Percentiles rank a stretch among this genome's conserved stretches.
These are phyloP conservation scores for Vigna radiata DNA, from an alignment of 306 rosid genomes.

Conservation along the genomic window DNA sequence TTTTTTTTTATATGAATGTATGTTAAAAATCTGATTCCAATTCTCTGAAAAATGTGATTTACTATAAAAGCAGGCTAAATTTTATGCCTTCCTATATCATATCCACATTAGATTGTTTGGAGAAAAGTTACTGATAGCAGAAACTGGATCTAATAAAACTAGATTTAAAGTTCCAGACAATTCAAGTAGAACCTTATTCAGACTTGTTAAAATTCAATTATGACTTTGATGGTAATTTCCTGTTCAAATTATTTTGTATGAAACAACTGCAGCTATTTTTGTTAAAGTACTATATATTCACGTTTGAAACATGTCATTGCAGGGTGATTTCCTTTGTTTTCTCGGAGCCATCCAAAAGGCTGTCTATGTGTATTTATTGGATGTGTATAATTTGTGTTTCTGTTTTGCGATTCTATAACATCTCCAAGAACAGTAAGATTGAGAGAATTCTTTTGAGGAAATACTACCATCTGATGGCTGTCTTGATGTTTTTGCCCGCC, in stretches of 20 bases:
- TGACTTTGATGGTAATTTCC: slow-evolving; percentile 13
- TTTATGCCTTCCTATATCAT: background rate
- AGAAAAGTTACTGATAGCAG: slow-evolving; percentile 23
- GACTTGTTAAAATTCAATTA: slow-evolving; percentile 27
- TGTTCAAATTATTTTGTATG: slow-evolving; percentile 14
- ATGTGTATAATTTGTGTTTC: slow-evolving; percentile 67
- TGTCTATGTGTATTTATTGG: slow-evolving; percentile 85
- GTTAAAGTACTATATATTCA: slow-evolving; percentile 26
- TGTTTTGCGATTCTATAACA: slow-evolving; percentile 80
- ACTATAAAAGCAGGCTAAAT: background rate
- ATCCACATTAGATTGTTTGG: slow-evolving; percentile 5
- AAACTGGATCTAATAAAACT: slow-evolving; percentile 31
- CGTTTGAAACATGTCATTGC: slow-evolving; percentile 50
- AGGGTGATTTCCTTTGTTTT: slow-evolving; percentile 90
- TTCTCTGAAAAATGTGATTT: slow-evolving; percentile 2
- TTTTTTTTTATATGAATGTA: background rate
- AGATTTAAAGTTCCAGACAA: slow-evolving; percentile 22
- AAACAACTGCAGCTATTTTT: slow-evolving; percentile 19
- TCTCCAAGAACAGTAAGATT: slow-evolving; percentile 88
- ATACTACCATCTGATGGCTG: slow-evolving; percentile 97
- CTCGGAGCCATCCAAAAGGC: slow-evolving; percentile 82
- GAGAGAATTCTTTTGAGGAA: slow-evolving; percentile 97
- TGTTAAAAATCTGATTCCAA: slow-evolving; percentile 21
- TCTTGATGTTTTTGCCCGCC: slow-evolving; percentile 92
- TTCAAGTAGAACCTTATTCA: slow-evolving; percentile 29